These are phyloP conservation scores for Aspergillus hancockii DNA, from an alignment of 495 filamentous ascomycete genomes.

Conservation along the genomic window DNA sequence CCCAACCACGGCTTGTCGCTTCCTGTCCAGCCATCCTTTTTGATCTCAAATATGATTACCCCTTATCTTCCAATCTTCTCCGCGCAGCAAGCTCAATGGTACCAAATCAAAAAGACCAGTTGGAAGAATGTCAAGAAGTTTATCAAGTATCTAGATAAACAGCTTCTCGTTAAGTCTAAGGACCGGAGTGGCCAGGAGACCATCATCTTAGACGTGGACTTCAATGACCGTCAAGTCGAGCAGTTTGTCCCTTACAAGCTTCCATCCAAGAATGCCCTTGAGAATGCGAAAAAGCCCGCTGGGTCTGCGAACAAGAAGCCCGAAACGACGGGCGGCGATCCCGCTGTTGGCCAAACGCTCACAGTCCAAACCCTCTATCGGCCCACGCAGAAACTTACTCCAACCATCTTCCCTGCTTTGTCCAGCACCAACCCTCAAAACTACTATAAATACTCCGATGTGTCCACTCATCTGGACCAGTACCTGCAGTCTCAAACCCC, in stretches of 20 bases:
- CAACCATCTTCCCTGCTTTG: slow-evolving; percentile 52
- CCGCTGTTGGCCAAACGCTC: slow-evolving; percentile 58
- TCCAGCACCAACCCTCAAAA: slow-evolving; percentile 46
- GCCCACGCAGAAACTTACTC: slow-evolving; percentile 57
- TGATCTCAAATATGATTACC: slow-evolving; percentile 66
- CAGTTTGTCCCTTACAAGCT: slow-evolving; percentile 66
- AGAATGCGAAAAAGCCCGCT: slow-evolving; percentile 33
- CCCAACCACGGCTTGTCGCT: slow-evolving; percentile 58
- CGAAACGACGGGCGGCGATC: slow-evolving; percentile 43
- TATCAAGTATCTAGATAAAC: slow-evolving; percentile 69
- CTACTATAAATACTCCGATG: slow-evolving; percentile 53
- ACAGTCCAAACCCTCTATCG: slow-evolving; percentile 55
- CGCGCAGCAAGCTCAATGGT: slow-evolving; percentile 53
- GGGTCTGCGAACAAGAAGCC: slow-evolving; percentile 42
- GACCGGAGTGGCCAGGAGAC: slow-evolving; percentile 67
- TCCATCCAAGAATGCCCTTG: slow-evolving; percentile 43
- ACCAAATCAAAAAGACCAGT: slow-evolving; percentile 73
- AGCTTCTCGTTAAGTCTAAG: slow-evolving; percentile 62
- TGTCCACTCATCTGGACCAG: slow-evolving; percentile 41
- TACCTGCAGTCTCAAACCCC: slow-evolving; percentile 56
- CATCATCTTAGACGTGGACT: slow-evolving; percentile 68
- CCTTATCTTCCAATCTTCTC: slow-evolving; percentile 66
- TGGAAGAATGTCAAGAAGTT: slow-evolving; percentile 77
- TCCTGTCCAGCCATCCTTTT: slow-evolving; percentile 63
- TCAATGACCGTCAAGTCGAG: slow-evolving; percentile 53